Conservation (phyloP, 352 stramenopile genomes). For the Pythium sukuiense region DNA sequence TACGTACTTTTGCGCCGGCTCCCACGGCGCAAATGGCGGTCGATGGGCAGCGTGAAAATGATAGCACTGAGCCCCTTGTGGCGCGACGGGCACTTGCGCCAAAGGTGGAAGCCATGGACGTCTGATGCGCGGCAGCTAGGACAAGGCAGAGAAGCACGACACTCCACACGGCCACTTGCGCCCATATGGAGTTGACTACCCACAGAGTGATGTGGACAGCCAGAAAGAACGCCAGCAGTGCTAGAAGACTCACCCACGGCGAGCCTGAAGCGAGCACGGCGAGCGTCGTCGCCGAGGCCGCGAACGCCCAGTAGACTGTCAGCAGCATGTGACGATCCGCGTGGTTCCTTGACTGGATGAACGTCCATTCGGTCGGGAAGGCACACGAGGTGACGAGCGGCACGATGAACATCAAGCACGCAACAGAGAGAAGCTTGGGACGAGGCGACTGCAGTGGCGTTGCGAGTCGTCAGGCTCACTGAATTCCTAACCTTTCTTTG, state of each 20-base stretch:
- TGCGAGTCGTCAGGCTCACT: too few relatives aligned
- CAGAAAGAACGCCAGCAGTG: constrained; percentile 13
- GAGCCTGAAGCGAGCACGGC: neutral
- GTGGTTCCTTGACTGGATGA: constrained; percentile 9
- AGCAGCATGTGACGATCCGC: constrained; percentile 18
- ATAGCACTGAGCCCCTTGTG: constrained; percentile 7
- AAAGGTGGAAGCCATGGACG: constrained; percentile 8
- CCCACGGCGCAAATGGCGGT: constrained; percentile 15
- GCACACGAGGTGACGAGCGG: neutral
- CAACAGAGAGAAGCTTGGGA: constrained; percentile 2
- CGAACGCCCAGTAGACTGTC: constrained; percentile 11
- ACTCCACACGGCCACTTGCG: neutral
- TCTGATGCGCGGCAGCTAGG: neutral
- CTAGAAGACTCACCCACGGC: constrained; percentile 5
- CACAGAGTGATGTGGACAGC: constrained; percentile 4
- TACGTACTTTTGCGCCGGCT: constrained; percentile 13
- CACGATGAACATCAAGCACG: constrained; percentile 1
- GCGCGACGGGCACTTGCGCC: constrained; percentile 14
- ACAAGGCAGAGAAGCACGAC: constrained; percentile 4
- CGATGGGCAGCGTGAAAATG: constrained; percentile 3
- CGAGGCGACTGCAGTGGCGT: neutral
- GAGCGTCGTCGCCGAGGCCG: constrained; percentile 8
- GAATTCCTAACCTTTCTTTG: too few relatives aligned
- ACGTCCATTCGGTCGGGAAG: constrained; percentile 5
- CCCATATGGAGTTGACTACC: constrained; percentile 16